Evolutionary conservation across 2,329 filamentous ascomycete genomes (phyloP).

Genomic region (Leptosphaerulina australis): DNA sequence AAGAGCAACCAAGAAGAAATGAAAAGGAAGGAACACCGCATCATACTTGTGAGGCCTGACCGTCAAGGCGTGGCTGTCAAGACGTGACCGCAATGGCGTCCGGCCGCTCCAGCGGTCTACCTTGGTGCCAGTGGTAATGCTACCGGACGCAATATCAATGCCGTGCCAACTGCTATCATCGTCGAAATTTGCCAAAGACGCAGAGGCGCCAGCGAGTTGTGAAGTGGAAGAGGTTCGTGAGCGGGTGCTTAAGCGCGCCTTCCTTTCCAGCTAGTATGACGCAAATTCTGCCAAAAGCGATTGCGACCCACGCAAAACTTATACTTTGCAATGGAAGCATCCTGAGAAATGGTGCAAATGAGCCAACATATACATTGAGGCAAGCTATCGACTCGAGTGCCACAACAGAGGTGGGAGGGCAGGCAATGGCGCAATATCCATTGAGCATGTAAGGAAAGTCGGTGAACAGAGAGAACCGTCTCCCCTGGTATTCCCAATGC

Average conservation of each 20-base stretch:
- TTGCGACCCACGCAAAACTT: not conserved
- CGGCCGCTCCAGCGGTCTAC: conserved; percentile 16
- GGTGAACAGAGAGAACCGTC: conserved; percentile 23
- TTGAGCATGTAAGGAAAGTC: conserved; percentile 19
- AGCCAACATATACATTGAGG: conserved; percentile 26
- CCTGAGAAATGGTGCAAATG: conserved; percentile 1
- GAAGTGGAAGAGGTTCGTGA: not conserved
- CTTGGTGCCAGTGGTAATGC: conserved; percentile 3
- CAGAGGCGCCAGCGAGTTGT: conserved; percentile 16
- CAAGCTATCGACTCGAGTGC: conserved; percentile 17
- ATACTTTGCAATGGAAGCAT: not conserved
- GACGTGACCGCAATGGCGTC: conserved; percentile 16
- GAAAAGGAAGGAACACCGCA: conserved; percentile 23
- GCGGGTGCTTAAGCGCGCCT: not conserved
- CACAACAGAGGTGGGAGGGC: not conserved
- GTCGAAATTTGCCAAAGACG: not conserved
- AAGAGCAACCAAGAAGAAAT: conserved; percentile 17
- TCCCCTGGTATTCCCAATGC: conserved; percentile 22
- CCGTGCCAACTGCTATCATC: conserved; percentile 7
- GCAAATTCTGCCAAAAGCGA: not conserved
- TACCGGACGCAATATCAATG: conserved; percentile 7
- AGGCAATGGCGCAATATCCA: conserved; percentile 7
- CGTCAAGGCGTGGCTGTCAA: no score
- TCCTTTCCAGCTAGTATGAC: not conserved
- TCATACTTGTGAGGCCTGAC: no score